Conservation (phyloP, 768 basidiomycete species). For the Boletus eberwhitei region DNA sequence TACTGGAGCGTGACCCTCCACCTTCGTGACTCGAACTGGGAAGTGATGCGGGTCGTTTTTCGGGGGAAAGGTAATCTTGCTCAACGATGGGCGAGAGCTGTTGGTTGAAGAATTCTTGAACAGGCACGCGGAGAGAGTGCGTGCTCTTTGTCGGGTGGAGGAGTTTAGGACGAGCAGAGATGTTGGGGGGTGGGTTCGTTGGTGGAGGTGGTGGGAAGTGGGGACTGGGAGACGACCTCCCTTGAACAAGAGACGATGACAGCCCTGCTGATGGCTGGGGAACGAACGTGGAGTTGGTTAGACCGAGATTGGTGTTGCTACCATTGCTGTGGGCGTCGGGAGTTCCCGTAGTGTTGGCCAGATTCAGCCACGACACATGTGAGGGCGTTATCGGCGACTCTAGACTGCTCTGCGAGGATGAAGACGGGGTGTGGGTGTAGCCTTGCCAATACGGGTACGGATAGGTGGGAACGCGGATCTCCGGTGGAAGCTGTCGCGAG, state of each 20-base stretch:
- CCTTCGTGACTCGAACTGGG: slow-evolving; percentile 26
- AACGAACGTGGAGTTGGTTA: background rate
- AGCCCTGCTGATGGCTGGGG: slow-evolving; percentile 3
- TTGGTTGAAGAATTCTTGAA: slow-evolving; percentile 26
- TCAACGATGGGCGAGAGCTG: slow-evolving; percentile 68
- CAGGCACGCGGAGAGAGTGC: slow-evolving; percentile 42
- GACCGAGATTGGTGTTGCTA: slow-evolving; percentile 3
- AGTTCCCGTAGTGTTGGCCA: slow-evolving; percentile 8
- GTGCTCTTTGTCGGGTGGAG: slow-evolving; percentile 35
- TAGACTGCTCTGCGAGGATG: slow-evolving; percentile 31
- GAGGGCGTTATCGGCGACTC: slow-evolving; percentile 36
- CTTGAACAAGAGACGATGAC: slow-evolving; percentile 12
- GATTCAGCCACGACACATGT: slow-evolving; percentile 38
- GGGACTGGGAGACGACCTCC: slow-evolving; percentile 27
- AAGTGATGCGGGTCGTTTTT: slow-evolving; percentile 36
- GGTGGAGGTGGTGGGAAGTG: slow-evolving; percentile 35
- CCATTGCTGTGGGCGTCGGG: slow-evolving; percentile 3
- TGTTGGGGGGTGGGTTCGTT: slow-evolving; percentile 28
- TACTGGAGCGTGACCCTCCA: slow-evolving; percentile 25
- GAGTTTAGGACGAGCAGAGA: slow-evolving; percentile 32
- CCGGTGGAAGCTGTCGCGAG: slow-evolving; percentile 26
- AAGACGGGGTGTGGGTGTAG: slow-evolving; percentile 27
- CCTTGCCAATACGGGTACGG: slow-evolving; percentile 36
- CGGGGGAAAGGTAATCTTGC: slow-evolving; percentile 58
- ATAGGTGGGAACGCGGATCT: slow-evolving; percentile 32